A percentile compares a stretch with the other conserved stretches of the same genome.
These are phyloP conservation scores for Pythium aristosporum DNA, from an alignment of 352 stramenopile species.

Conservation along the genomic window DNA sequence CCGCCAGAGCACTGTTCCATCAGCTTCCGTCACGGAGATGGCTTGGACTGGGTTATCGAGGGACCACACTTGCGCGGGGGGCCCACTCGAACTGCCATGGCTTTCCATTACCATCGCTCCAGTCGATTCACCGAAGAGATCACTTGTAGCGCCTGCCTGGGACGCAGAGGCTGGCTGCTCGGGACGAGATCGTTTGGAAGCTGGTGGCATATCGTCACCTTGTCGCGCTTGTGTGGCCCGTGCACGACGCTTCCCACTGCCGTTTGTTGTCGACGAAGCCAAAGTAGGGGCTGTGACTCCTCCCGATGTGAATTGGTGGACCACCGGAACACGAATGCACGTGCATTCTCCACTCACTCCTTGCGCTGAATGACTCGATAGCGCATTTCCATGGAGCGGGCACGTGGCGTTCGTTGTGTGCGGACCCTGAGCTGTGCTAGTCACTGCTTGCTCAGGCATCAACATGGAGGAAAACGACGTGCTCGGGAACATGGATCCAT, in stretches of 20 bases:
- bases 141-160: neutral
- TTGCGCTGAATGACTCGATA: neutral
- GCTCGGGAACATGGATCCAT: conserved; percentile 3
- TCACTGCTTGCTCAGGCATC: neutral
- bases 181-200: conserved; percentile 2
- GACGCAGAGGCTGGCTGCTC: neutral
- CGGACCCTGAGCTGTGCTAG: neutral
- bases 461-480: conserved; percentile 1
- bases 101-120: neutral
- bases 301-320: conserved; percentile 3
- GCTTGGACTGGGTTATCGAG: conserved; percentile 22
- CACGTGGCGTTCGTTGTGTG: conserved; percentile 11
- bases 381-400: conserved; percentile 11
- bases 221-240: neutral
- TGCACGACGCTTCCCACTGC: neutral
- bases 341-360: conserved; percentile 5
- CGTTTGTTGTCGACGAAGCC: neutral
- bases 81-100: neutral
- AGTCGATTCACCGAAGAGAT: neutral
- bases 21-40: conserved; percentile 23
- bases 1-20: conserved; percentile 42
- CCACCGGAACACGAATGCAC: conserved; percentile 5
- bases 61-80: conserved; percentile 25
- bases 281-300: neutral
- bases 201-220: neutral